A percentile compares a stretch with the other conserved stretches of the same genome.
These are phyloP conservation scores for Wickerhamomyces bisporus DNA, from an alignment of 805 yeast genomes.

Conservation along the genomic window DNA sequence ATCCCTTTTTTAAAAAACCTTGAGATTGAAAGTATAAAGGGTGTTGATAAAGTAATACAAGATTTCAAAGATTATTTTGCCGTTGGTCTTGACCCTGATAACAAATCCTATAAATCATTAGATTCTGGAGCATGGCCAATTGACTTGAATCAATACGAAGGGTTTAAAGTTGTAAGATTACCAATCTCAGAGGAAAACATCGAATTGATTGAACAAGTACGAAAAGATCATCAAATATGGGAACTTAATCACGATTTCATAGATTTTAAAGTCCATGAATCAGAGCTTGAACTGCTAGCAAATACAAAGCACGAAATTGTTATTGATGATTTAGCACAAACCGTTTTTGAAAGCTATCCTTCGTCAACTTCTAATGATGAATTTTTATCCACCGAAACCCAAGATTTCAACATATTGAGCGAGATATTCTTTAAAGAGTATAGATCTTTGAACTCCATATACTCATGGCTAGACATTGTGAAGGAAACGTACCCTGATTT, in stretches of 20 bases:
- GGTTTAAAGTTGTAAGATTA: slow-evolving; percentile 15
- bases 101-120: background rate
- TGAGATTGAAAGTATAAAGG: no score
- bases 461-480: slow-evolving; percentile 65
- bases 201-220: slow-evolving; percentile 5
- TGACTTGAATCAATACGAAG: slow-evolving; percentile 19
- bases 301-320: slow-evolving; percentile 33
- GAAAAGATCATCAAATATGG: slow-evolving; percentile 39
- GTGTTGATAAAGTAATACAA: background rate
- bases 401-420: slow-evolving; percentile 17
- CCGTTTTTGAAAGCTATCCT: slow-evolving; percentile 53
- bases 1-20: background rate
- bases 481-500: slow-evolving; percentile 58
- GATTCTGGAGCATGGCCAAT: slow-evolving; percentile 13
- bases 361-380: background rate
- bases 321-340: slow-evolving; percentile 52
- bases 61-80: no score
- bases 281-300: slow-evolving; percentile 8
- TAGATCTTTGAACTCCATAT: slow-evolving; percentile 61
- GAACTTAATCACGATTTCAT: slow-evolving; percentile 38
- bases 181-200: slow-evolving; percentile 2
- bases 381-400: slow-evolving; percentile 1
- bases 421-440: slow-evolving; percentile 68
- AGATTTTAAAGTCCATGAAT: slow-evolving; percentile 33
- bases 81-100: no score